phyloP scores from a whole-genome alignment of 805 yeast genomes.

The Vanderwaltozyma verrucispora region DNA sequence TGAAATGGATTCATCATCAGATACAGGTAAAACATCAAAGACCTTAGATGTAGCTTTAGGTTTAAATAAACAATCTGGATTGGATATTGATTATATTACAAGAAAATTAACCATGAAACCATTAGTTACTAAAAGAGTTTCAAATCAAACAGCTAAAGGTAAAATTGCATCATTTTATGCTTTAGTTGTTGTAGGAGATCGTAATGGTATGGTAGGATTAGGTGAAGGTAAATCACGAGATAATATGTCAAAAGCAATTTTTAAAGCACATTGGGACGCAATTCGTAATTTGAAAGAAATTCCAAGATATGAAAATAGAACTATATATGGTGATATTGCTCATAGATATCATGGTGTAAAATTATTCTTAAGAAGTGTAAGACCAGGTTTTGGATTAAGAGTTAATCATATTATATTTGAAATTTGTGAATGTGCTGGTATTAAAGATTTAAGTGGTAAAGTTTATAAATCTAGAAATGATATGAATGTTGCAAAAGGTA shows the following conservation, averaged over 20 bases:
- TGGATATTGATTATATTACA: constrained; percentile 49
- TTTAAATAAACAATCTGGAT: constrained; percentile 55
- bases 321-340: constrained; percentile 75
- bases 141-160: constrained; percentile 88
- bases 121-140: constrained; percentile 65
- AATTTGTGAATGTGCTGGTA: constrained; percentile 87
- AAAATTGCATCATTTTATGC: constrained; percentile 76
- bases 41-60: constrained; percentile 36
- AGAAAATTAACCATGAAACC: constrained; percentile 51
- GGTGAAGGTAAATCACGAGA: constrained; percentile 90
- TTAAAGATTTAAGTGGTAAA: constrained; percentile 85
- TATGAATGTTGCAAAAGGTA: constrained; percentile 88
- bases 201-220: constrained; percentile 85
- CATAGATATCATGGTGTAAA: constrained; percentile 81
- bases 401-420: constrained; percentile 86
- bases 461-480: constrained; percentile 87
- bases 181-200: constrained; percentile 83
- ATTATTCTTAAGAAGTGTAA: constrained; percentile 72
- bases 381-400: constrained; percentile 88
- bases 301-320: constrained; percentile 85
- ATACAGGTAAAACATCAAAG: constrained; percentile 13
- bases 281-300: constrained; percentile 71
- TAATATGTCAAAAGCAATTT: constrained; percentile 62
- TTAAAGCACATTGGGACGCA: constrained; percentile 89
- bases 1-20: not conserved